Percentiles rank a stretch among this genome's conserved stretches.
phyloP scores from a whole-genome alignment of 441 rosid genomes.

The Erysimum cheiri region DNA sequence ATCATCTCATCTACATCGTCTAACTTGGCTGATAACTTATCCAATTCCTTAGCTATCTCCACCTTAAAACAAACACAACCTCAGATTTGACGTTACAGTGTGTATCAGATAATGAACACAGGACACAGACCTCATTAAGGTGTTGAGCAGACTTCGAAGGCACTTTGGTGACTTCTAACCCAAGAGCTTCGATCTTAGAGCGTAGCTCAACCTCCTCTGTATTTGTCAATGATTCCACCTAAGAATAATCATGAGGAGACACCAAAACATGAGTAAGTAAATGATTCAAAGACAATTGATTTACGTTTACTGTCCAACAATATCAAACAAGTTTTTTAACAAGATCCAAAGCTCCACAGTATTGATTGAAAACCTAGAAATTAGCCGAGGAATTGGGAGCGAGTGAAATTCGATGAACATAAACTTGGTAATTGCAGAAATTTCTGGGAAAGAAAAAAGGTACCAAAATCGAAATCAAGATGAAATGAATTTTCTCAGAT shows the following conservation, averaged over 20 bases:
- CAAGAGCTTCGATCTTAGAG: slow-evolving; percentile 85
- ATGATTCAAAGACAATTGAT: not conserved
- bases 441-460: not conserved
- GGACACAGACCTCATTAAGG: slow-evolving; percentile 62
- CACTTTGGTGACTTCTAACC: slow-evolving; percentile 77
- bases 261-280: not conserved
- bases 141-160: slow-evolving; percentile 61
- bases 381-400: not conserved
- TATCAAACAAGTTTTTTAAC: too few relatives aligned
- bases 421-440: not conserved
- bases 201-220: slow-evolving; percentile 85
- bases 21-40: slow-evolving; percentile 77
- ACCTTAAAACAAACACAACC: slow-evolving; percentile 42
- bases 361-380: not conserved
- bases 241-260: not conserved
- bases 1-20: slow-evolving; percentile 89
- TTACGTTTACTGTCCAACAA: not conserved
- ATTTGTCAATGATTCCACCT: slow-evolving; percentile 83
- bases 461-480: not conserved
- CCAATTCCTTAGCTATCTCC: slow-evolving; percentile 83
- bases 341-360: too few relatives aligned
- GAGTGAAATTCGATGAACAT: not conserved
- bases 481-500: slow-evolving; percentile 16
- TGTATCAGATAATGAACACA: not conserved
- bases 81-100: not conserved